Evolutionary conservation across 352 stramenopile genomes (phyloP).

Genomic region (Globisporangium paddicum): DNA sequence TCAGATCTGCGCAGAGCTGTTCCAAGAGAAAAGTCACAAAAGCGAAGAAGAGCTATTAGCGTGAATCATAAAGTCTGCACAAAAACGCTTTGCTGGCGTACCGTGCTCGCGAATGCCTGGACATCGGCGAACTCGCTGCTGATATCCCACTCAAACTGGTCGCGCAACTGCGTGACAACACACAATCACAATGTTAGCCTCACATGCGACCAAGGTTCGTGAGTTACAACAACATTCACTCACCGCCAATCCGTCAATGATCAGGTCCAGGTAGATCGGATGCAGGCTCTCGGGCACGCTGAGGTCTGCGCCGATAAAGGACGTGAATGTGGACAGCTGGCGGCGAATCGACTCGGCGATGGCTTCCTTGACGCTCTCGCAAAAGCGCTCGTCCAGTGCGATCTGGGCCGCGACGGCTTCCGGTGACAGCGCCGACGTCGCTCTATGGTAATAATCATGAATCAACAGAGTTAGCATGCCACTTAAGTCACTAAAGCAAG

Average conservation of each 20-base stretch:
- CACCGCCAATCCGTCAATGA: constrained; percentile 62
- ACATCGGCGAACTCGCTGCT: constrained; percentile 39
- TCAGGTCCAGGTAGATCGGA: constrained; percentile 68
- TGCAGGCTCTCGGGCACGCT: constrained; percentile 29
- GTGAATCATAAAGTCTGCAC: neutral
- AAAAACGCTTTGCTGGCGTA: constrained; percentile 1
- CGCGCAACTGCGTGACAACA: constrained; percentile 36
- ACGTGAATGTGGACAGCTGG: constrained; percentile 61
- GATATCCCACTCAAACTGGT: constrained; percentile 83
- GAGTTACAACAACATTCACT: neutral
- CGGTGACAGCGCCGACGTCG: constrained; percentile 26
- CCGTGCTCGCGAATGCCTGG: constrained; percentile 46
- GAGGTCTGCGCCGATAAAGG: constrained; percentile 23
- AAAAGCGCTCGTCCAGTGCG: constrained; percentile 54
- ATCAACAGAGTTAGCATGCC: neutral
- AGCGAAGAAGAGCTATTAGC: neutral
- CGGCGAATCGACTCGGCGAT: constrained; percentile 71
- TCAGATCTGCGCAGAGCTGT: constrained; percentile 53
- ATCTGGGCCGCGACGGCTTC: constrained; percentile 57
- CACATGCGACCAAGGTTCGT: neutral
- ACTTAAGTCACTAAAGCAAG: neutral
- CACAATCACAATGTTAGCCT: neutral
- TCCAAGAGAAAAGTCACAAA: neutral
- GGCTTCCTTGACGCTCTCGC: constrained; percentile 40
- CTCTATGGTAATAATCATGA: constrained; percentile 13